Evolutionary conservation across 345 rosid genomes (phyloP).

Genomic region (Turritis glabra): DNA sequence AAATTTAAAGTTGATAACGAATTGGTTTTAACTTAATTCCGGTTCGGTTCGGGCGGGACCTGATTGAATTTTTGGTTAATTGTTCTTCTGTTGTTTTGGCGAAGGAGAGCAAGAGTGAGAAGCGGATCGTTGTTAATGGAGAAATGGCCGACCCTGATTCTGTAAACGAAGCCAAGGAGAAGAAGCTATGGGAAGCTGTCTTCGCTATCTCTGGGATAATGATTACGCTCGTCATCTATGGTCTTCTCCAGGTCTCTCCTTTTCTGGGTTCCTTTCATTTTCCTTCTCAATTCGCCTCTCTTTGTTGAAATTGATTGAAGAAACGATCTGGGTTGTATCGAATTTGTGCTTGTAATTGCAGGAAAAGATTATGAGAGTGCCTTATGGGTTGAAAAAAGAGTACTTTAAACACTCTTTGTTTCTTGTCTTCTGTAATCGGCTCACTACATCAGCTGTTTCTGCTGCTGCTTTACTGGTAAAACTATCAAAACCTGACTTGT

Average conservation of each 20-base stretch:
- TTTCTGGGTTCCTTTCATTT: neutral
- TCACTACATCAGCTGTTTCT: slow-evolving; percentile 84
- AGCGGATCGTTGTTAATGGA: slow-evolving; percentile 43
- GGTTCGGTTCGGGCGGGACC: neutral
- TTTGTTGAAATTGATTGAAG: neutral
- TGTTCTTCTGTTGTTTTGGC: neutral
- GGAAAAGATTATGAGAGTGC: slow-evolving; percentile 96
- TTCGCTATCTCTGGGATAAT: slow-evolving; percentile 76
- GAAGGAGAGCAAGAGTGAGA: neutral
- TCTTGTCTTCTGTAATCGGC: slow-evolving; percentile 94
- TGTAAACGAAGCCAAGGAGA: slow-evolving; percentile 42
- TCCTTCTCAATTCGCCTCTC: neutral
- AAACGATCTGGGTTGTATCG: neutral
- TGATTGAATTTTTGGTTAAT: slow-evolving; percentile 1
- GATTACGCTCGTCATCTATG: slow-evolving; percentile 83
- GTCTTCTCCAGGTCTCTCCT: slow-evolving; percentile 66
- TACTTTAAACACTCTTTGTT: slow-evolving; percentile 76
- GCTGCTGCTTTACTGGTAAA: slow-evolving; percentile 69
- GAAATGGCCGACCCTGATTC: slow-evolving; percentile 61
- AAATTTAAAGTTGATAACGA: no score
- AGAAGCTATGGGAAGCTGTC: slow-evolving; percentile 62
- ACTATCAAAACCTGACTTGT: neutral
- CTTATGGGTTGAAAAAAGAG: slow-evolving; percentile 84
- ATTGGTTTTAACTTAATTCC: neutral
- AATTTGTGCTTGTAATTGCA: slow-evolving; percentile 22